A percentile compares a stretch with the other conserved stretches of the same genome.
phyloP scores from a whole-genome alignment of 257 asterid genomes.

The Penstemon davidsonii region DNA sequence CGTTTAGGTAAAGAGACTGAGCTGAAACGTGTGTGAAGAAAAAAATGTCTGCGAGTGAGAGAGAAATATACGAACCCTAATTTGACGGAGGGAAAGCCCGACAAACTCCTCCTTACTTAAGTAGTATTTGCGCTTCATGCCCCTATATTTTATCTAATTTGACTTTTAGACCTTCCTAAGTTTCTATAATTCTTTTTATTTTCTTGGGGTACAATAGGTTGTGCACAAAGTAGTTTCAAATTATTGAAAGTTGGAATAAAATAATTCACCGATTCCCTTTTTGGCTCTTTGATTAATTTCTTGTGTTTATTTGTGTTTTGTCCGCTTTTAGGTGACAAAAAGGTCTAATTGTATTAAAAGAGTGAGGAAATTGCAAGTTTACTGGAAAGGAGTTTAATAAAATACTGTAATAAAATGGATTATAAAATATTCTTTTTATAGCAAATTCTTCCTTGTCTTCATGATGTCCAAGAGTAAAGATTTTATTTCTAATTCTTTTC shows the following conservation, averaged over 20 bases:
- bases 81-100: constrained; percentile 53
- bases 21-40: constrained; percentile 38
- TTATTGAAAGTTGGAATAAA: background rate
- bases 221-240: background rate
- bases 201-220: background rate
- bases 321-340: background rate
- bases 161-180: background rate
- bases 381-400: too few species aligned
- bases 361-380: background rate
- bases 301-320: background rate
- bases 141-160: constrained; percentile 7
- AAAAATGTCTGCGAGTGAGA: constrained; percentile 26
- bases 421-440: too few species aligned
- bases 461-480: too few species aligned
- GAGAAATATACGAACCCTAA: constrained; percentile 67
- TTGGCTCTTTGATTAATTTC: background rate
- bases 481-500: too few species aligned
- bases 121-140: constrained; percentile 12
- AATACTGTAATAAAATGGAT: too few species aligned
- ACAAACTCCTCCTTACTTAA: constrained; percentile 38
- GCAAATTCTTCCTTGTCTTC: too few species aligned
- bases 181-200: background rate
- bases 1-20: constrained; percentile 28
- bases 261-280: background rate
- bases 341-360: background rate